phyloP scores from a whole-genome alignment of 345 rosid genomes.

The Abelmoschus esculentus region DNA sequence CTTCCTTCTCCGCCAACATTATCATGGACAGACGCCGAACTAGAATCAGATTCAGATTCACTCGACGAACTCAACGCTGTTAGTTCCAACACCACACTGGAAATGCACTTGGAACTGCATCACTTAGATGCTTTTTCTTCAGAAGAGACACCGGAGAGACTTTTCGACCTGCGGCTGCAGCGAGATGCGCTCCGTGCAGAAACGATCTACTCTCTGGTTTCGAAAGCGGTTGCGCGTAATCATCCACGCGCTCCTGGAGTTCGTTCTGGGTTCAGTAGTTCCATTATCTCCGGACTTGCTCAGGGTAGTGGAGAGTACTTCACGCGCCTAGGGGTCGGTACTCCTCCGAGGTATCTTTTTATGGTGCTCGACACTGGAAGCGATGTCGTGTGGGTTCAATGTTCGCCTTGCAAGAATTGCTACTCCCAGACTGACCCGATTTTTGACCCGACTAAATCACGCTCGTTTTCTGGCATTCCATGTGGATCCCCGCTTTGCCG shows the following conservation, averaged over 20 bases:
- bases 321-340: conserved; percentile 89
- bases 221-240: conserved; percentile 23
- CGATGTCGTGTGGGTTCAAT: conserved; percentile 92
- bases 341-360: conserved; percentile 72
- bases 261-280: conserved; percentile 50
- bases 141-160: conserved; percentile 44
- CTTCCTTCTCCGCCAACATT: conserved; percentile 39
- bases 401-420: conserved; percentile 83
- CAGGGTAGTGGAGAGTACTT: conserved; percentile 97
- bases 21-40: conserved; percentile 35
- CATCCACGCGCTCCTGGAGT: conserved; percentile 21
- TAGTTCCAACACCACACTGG: conserved; percentile 20
- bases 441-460: conserved; percentile 67
- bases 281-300: conserved; percentile 76
- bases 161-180: conserved; percentile 59
- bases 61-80: conserved; percentile 11
- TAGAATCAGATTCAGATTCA: conserved; percentile 27
- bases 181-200: conserved; percentile 62
- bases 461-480: conserved; percentile 47
- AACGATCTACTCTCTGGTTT: conserved; percentile 34
- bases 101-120: conserved; percentile 46
- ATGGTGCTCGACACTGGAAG: conserved; percentile 95
- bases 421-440: conserved; percentile 83
- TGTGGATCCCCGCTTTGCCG: conserved; percentile 62
- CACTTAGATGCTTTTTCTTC: conserved; percentile 71